Evolutionary conservation across 2,329 filamentous ascomycete genomes (phyloP).

Genomic region (Fragosphaeria purpurea): DNA sequence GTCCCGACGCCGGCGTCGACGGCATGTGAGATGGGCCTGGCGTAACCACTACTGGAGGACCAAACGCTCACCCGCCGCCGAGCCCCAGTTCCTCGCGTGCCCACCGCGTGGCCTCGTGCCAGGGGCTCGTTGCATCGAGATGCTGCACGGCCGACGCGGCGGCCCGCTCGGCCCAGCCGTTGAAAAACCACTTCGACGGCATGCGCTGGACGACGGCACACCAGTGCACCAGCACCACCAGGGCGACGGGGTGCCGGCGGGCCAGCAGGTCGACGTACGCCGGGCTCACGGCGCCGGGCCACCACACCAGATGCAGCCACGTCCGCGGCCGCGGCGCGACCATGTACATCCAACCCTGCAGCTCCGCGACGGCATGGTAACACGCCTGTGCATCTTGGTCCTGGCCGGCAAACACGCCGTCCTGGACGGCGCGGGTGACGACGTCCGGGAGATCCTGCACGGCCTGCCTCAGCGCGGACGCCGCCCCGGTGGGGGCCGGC

Average conservation of each 20-base stretch:
- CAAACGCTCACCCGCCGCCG: too few relatives aligned
- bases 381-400: neutral
- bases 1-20: too few relatives aligned
- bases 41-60: too few relatives aligned
- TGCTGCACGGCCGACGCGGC: slow-evolving; percentile 11
- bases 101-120: too few relatives aligned
- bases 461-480: neutral
- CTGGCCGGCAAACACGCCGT: neutral
- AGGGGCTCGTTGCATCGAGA: neutral
- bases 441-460: neutral
- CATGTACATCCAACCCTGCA: slow-evolving; percentile 13
- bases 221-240: slow-evolving; percentile 17
- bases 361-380: neutral
- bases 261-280: slow-evolving; percentile 14
- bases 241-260: slow-evolving; percentile 11
- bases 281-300: slow-evolving; percentile 14
- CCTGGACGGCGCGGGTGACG: neutral
- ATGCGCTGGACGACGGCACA: slow-evolving; percentile 16
- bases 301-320: slow-evolving; percentile 16
- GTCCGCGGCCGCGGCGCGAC: slow-evolving; percentile 11
- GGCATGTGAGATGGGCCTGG: too few relatives aligned
- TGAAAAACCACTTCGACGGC: slow-evolving; percentile 16
- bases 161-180: slow-evolving; percentile 15
- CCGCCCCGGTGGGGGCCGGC: neutral
- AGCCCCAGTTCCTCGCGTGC: too few relatives aligned